These are phyloP conservation scores for Artemisia tridentata DNA, from an alignment of 129 eudicot genomes.

Conservation along the genomic window DNA sequence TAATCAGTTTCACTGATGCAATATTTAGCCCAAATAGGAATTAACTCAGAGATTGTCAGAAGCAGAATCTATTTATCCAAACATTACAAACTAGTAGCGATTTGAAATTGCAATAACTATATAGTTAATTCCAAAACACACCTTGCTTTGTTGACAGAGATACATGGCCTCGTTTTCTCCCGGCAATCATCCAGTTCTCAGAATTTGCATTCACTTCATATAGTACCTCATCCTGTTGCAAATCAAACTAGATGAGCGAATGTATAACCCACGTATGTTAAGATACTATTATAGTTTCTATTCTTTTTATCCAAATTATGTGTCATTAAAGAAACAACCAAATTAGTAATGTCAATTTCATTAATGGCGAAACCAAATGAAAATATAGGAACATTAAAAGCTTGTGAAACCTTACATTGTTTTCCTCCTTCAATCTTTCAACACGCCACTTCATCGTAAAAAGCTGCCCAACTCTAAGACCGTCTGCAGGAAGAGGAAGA, in stretches of 20 bases:
- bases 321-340: slow-evolving; percentile 6
- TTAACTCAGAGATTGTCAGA: too few species aligned
- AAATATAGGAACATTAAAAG: not conserved
- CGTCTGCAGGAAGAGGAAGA: slow-evolving; percentile 88
- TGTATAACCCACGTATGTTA: too few species aligned
- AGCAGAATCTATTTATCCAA: too few species aligned
- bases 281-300: not conserved
- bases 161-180: slow-evolving; percentile 87
- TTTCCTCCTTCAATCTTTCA: slow-evolving; percentile 80
- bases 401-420: slow-evolving; percentile 42
- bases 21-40: too few species aligned
- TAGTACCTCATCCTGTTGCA: slow-evolving; percentile 63
- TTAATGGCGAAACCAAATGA: not conserved
- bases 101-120: too few species aligned
- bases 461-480: slow-evolving; percentile 90
- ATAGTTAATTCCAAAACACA: not conserved
- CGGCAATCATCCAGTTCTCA: slow-evolving; percentile 99
- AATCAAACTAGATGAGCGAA: not conserved
- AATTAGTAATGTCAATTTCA: not conserved
- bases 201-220: slow-evolving; percentile 87
- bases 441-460: slow-evolving; percentile 92
- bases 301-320: not conserved
- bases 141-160: slow-evolving; percentile 86
- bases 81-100: too few species aligned
- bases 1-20: too few species aligned